A percentile compares a stretch with the other conserved stretches of the same genome.
Evolutionary conservation across 208 protist genomes (phyloP).

Genomic region (Herpetomonas tarakana): DNA sequence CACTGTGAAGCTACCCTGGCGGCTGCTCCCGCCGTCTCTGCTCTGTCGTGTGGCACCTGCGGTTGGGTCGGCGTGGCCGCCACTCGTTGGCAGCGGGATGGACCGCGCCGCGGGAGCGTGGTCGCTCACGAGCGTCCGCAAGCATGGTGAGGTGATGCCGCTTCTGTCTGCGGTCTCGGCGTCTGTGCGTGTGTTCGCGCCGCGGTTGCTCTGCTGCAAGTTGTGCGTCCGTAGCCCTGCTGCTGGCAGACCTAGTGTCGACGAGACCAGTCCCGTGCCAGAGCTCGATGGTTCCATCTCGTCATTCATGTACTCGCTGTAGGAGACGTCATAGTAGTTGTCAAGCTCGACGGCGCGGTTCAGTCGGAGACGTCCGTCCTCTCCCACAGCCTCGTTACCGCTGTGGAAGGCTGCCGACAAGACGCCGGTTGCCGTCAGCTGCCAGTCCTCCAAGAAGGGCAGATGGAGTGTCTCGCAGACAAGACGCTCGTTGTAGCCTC

Average conservation of each 20-base stretch:
- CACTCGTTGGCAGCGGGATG: not conserved
- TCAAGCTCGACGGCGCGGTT: conserved; percentile 6
- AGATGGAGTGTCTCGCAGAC: conserved; percentile 43
- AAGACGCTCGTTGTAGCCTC: conserved; percentile 41
- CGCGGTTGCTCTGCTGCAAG: not conserved
- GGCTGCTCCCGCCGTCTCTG: no score
- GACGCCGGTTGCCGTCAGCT: not conserved
- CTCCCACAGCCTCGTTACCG: conserved; percentile 10
- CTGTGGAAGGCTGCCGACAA: no score
- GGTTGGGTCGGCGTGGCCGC: not conserved
- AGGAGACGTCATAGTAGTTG: conserved; percentile 20
- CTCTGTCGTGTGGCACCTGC: no score
- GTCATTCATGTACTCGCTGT: conserved; percentile 12
- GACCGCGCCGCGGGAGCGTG: not conserved
- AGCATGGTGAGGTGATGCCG: not conserved
- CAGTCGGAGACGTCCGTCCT: conserved; percentile 10
- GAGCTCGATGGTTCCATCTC: not conserved
- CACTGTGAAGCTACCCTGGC: no score
- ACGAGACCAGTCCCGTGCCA: not conserved
- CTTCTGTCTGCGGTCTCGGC: not conserved
- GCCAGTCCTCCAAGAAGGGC: conserved; percentile 16
- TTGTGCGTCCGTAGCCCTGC: no score
- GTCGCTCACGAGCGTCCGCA: not conserved
- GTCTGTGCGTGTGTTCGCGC: not conserved
- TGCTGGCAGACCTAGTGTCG: no score